Evolutionary conservation across 2,329 filamentous ascomycete genomes (phyloP), one percentile per base, ranked within the genome.

Genomic region (Camillea tinctor): DNA sequence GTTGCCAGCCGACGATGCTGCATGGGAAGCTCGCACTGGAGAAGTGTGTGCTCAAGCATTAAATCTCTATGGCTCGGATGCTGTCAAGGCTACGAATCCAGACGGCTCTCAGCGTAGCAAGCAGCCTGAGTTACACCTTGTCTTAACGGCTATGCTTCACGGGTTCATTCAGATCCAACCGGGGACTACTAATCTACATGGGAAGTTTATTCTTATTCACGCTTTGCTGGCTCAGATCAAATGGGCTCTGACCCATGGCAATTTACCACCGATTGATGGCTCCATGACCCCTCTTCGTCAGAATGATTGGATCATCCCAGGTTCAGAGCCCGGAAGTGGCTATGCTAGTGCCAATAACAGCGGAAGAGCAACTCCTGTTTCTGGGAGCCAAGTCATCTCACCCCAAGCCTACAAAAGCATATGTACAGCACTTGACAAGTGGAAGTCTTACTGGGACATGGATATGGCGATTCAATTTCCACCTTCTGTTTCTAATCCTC

Each of bases 141-240:
- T 84, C 1, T 76, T 92, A 57, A 81, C 82, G 56, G 81, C 85
- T 1, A 76, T 92, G 50, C 78, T 90, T 57, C 81, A 88, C 62
- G 76, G 78, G 5, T 82, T 79, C 9, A 81, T 83, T 63, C 80
- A 84, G 53, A 84, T 91, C 57, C 84, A 86, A 59, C 84, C 85
- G 3, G 84, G 86, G 51, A 84, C 83, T 21, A 92, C 89, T 1
- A 92, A 92, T 66, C 77, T 89, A 1, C 90, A 88, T 68, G 88
- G 87, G 40, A 92, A 92, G 69, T 92, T 92, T 68, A 83, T 92
- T 58, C 74, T 92, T 52, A 85, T 92, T 7, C 89, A 92, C 68
- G 85, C 84, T 13, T 77, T 93, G 56, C 80, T 90, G 58, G 80
- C 85, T 5, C 81, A 90, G 64, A 84, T 92, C 64, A 74, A 75